Percentiles rank a stretch among this genome's conserved stretches.
Evolutionary conservation across 805 yeast genomes (phyloP).

Genomic region (Schizosaccharomyces lindneri): DNA sequence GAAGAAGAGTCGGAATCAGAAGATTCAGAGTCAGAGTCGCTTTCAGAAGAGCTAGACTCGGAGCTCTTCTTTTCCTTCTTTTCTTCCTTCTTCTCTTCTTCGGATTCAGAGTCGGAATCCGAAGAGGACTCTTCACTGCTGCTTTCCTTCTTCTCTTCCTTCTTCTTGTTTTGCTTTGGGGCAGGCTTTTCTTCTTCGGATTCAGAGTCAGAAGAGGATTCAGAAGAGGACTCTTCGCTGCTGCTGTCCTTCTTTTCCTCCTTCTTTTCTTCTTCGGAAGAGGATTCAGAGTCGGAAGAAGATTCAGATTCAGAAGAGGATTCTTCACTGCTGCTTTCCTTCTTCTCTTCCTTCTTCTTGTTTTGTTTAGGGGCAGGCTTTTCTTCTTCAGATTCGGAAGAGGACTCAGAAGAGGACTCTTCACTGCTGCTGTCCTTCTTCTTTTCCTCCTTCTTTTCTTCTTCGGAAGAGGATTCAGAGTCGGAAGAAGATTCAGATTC

Average conservation of each 20-base stretch:
- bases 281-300: neutral
- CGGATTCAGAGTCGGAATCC: constrained; percentile 3
- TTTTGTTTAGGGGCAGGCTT: constrained; percentile 1
- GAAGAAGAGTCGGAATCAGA: constrained; percentile 10
- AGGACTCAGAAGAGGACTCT: constrained; percentile 11
- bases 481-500: too few species aligned
- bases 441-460: too few species aligned
- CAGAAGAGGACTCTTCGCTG: neutral
- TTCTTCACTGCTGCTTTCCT: neutral
- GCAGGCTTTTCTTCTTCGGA: neutral
- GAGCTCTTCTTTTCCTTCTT: constrained; percentile 6
- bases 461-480: too few species aligned
- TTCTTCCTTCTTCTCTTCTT: constrained; percentile 3
- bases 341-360: neutral
- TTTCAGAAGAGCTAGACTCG: constrained; percentile 12
- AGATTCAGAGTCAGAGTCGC: constrained; percentile 9
- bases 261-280: neutral
- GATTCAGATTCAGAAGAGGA: neutral
- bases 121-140: constrained; percentile 6
- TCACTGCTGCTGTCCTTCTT: too few species aligned
- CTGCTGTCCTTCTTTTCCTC: neutral
- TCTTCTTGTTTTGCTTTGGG: too few species aligned
- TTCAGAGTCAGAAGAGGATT: neutral
- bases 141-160: constrained; percentile 12
- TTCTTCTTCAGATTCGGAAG: constrained; percentile 10